phyloP scores from a whole-genome alignment of 108 stramenopile species.

The Ochromonas danica region DNA sequence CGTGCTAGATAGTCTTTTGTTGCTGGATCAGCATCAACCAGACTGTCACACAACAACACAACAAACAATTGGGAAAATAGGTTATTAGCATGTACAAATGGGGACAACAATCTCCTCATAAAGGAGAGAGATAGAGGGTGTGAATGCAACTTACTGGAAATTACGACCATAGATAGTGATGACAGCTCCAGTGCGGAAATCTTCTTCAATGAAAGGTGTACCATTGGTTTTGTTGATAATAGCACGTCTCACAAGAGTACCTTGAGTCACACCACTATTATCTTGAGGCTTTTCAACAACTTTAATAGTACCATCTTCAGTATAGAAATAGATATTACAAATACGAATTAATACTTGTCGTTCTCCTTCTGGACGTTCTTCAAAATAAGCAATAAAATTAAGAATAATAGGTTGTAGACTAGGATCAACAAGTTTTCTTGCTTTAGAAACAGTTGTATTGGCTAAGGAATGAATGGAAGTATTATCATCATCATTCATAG shows the following conservation, averaged over 20 bases:
- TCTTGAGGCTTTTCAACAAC: slow-evolving; percentile 52
- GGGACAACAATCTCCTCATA: too few relatives aligned
- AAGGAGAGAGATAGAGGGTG: background rate
- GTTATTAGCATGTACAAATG: too few relatives aligned
- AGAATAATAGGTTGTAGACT: background rate
- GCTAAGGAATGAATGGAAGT: background rate
- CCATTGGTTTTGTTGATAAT: background rate
- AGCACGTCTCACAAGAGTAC: slow-evolving; percentile 54
- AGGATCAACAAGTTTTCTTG: background rate
- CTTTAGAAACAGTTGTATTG: background rate
- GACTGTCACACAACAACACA: slow-evolving; percentile 6
- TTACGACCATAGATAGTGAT: slow-evolving; percentile 17
- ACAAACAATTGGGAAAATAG: too few relatives aligned
- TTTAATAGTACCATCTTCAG: slow-evolving; percentile 52
- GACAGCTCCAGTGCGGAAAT: background rate
- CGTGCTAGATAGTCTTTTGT: background rate
- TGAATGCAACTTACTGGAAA: background rate
- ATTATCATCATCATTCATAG: background rate
- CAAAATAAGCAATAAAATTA: slow-evolving; percentile 50
- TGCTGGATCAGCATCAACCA: background rate
- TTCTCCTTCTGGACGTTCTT: slow-evolving; percentile 50
- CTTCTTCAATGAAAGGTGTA: background rate
- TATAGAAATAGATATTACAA: slow-evolving; percentile 51
- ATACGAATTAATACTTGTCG: slow-evolving; percentile 44
- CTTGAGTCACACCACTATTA: slow-evolving; percentile 56